phyloP scores from a whole-genome alignment of 177 flowering plant species.

The Vitis hybrid region DNA sequence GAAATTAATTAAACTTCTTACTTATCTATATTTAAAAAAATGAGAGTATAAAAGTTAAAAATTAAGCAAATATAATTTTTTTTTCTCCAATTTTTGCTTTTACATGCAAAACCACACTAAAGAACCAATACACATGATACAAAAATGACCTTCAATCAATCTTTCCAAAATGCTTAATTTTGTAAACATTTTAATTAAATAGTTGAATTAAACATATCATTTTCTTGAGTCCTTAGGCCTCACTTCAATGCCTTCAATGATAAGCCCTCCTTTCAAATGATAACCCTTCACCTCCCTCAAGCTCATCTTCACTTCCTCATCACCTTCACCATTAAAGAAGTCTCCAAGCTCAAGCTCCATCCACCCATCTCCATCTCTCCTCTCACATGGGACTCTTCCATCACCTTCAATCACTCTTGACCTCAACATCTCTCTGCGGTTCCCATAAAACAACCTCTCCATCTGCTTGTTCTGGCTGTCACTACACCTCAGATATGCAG shows the following conservation, averaged over 20 bases:
- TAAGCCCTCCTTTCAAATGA: slow-evolving; percentile 44
- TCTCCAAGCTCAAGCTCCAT: slow-evolving; percentile 60
- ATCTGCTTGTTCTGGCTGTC: slow-evolving; percentile 13
- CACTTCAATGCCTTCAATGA: slow-evolving; percentile 50
- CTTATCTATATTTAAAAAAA: too few species aligned
- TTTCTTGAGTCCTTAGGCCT: slow-evolving; percentile 26
- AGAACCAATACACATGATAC: too few species aligned
- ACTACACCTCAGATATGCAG: slow-evolving; percentile 4
- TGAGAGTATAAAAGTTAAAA: too few species aligned
- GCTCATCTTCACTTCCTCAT: slow-evolving; percentile 37
- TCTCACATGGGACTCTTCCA: slow-evolving; percentile 20
- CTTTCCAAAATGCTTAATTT: too few species aligned
- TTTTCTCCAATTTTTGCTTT: too few species aligned
- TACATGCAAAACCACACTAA: too few species aligned
- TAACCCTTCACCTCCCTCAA: slow-evolving; percentile 41
- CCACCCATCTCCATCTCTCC: slow-evolving; percentile 56
- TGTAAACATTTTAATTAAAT: too few species aligned
- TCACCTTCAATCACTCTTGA: slow-evolving; percentile 14
- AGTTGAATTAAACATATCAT: neutral
- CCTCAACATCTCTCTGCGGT: slow-evolving; percentile 10
- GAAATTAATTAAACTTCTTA: too few species aligned
- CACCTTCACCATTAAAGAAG: slow-evolving; percentile 24
- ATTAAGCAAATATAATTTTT: too few species aligned
- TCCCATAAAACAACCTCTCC: slow-evolving; percentile 7
- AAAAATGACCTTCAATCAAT: too few species aligned